Base-by-base conservation (phyloP, 2,329 filamentous ascomycete species). In the Sarocladium kiliense region DNA sequence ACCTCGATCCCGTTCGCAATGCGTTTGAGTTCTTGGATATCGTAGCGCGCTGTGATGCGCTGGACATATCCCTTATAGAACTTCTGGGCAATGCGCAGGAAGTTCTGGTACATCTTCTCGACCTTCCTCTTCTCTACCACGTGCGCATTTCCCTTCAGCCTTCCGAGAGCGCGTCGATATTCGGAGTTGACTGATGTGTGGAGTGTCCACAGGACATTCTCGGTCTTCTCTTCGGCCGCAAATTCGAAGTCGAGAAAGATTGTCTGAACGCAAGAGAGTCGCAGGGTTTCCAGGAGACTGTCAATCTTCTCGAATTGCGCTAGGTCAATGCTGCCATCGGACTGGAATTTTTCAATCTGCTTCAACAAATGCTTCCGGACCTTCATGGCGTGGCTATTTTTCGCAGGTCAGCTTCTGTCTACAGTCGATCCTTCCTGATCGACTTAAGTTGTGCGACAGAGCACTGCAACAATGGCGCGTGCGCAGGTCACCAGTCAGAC, bases 21-120 rank as follows among this genome's bases (percentile, higher is more conserved):
- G 61, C 75, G 72, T 57, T 73, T 73, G 34, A 83, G 71, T 63
- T 79, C 77, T 30, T 71, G 72, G 56, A 81, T 75, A 56, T 77
- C 75, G 64, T 83, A 86, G 53, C 78, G 77, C 25, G 76, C 77
- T 54, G 87, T 85, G 23, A 97, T 77, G 56, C 86, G 84, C 68
- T 93, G 85, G 55, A 97, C 87, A 65, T 90, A 94, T 61, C 85
- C 86, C 64, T 88, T 85, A 76, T 97, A 97, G 70, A 96, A 97
- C 64, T 85, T 84, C 70, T 94, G 89, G 61, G 91, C 88, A 47
- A 86, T 87, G 71, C 93, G 95, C 62, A 97, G 84, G 68, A 96
- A 97, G 61, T 84, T 82, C 56, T 87, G 77, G 69, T 95, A 97
- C 60, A 86, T 80, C 71, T 89, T 92, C 68, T 89, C 87, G 53